Conservation (phyloP, 208 protist genomes). For the Endotrypanum monterogeii region DNA sequence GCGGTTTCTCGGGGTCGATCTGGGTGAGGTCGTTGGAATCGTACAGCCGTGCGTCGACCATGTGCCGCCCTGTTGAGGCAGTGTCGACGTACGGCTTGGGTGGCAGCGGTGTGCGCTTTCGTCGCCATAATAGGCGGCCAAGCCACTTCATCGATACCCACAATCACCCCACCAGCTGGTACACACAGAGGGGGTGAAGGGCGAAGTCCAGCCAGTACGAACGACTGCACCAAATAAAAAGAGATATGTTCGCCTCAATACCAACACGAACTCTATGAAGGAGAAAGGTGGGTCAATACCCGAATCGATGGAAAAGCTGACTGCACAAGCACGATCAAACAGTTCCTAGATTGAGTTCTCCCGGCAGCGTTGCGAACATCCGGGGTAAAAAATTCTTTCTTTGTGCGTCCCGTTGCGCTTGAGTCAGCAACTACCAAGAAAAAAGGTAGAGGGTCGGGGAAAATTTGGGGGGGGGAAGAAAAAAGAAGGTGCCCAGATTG, state of each 20-base stretch:
- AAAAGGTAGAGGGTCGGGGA: not conserved
- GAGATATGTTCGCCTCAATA: too few species aligned
- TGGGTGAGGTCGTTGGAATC: slow-evolving; percentile 65
- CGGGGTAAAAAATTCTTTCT: not conserved
- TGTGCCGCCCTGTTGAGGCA: slow-evolving; percentile 55
- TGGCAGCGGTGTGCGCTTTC: slow-evolving; percentile 65
- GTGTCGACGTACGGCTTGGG: slow-evolving; percentile 90
- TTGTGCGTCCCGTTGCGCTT: not conserved
- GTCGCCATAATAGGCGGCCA: slow-evolving; percentile 37
- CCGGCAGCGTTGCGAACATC: not conserved
- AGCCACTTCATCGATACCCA: slow-evolving; percentile 71
- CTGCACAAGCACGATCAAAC: not conserved
- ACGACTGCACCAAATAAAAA: too few species aligned
- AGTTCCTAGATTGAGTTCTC: too few species aligned
- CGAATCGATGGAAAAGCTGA: too few species aligned
- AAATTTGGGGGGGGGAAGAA: not conserved
- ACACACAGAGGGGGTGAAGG: not conserved
- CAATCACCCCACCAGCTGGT: not conserved
- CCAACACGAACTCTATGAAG: too few species aligned
- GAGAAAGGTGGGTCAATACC: too few species aligned
- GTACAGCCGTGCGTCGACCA: slow-evolving; percentile 73
- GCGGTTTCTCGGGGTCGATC: slow-evolving; percentile 86
- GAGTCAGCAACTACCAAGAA: not conserved
- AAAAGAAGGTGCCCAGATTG: too few species aligned
- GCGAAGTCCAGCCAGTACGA: not conserved